These are phyloP conservation scores for Radiomyces spectabilis DNA, from an alignment of 192 early-diverging fungal species.

Conservation along the genomic window DNA sequence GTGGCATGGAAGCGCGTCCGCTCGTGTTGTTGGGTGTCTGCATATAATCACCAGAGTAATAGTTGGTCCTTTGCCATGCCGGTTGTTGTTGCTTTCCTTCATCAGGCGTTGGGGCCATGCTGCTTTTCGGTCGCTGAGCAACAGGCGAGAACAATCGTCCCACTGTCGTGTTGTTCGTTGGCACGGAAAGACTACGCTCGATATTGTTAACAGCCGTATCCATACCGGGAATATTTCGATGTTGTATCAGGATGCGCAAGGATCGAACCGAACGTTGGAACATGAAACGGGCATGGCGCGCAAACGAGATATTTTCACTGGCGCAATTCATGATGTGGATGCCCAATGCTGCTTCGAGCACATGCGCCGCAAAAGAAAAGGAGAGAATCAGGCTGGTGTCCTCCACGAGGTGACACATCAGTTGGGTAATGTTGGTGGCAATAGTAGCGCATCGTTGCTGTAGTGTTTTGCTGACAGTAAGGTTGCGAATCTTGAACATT, in stretches of 20 bases:
- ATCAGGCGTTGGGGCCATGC: background rate
- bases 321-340: conserved; percentile 5
- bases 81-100: background rate
- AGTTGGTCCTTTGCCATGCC: too few species aligned
- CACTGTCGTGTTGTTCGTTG: too few species aligned
- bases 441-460: conserved; percentile 13
- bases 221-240: background rate
- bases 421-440: conserved; percentile 20
- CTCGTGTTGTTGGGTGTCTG: too few species aligned
- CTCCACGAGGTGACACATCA: conserved; percentile 8
- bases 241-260: conserved; percentile 2
- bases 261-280: conserved; percentile 11
- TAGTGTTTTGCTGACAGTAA: too few species aligned
- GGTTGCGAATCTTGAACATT: conserved; percentile 6
- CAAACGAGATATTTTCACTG: background rate
- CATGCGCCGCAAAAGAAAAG: background rate
- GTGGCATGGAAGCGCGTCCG: too few species aligned
- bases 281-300: conserved; percentile 11
- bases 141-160: too few species aligned
- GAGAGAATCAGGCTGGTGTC: conserved; percentile 9
- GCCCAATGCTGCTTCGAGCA: conserved; percentile 1
- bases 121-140: too few species aligned
- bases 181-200: too few species aligned
- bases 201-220: too few species aligned
- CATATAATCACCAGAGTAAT: too few species aligned